Evolutionary conservation across 163 green algal species (phyloP).

Genomic region (Scenedesmus sp.): DNA sequence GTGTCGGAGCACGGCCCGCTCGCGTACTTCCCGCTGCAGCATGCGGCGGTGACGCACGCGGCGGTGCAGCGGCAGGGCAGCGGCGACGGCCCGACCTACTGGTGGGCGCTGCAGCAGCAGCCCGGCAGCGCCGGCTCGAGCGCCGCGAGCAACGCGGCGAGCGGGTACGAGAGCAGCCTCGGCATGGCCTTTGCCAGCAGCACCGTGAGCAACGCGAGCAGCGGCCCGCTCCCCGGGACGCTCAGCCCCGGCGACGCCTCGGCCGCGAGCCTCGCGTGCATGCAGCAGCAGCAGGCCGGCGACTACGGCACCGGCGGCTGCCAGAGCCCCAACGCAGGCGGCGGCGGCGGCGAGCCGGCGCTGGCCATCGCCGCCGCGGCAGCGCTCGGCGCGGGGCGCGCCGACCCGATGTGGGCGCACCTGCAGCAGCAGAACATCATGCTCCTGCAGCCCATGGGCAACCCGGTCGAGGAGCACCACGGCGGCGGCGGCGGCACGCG

Average conservation of each 20-base stretch:
- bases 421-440: slow-evolving; percentile 22
- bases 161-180: neutral
- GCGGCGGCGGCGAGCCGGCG: neutral
- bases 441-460: slow-evolving; percentile 11
- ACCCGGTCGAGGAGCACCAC: neutral
- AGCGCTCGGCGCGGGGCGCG: neutral
- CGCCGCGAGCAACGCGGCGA: neutral
- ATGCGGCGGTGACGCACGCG: too few species aligned
- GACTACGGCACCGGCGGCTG: neutral
- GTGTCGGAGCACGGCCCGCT: too few species aligned
- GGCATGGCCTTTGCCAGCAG: too few species aligned
- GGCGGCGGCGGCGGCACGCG: too few species aligned
- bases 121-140: too few species aligned
- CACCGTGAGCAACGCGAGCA: slow-evolving; percentile 9
- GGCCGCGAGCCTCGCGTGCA: neutral
- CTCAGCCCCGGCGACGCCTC: neutral
- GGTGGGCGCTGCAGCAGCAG: neutral
- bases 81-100: slow-evolving; percentile 3
- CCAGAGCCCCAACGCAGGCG: neutral
- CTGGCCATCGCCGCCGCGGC: neutral
- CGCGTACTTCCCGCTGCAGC: too few species aligned
- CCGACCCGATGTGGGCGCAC: slow-evolving; percentile 1
- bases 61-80: too few species aligned
- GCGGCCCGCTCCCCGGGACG: neutral
- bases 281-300: slow-evolving; percentile 2